Evolutionary conservation across 2,329 filamentous ascomycete species (phyloP).

Genomic region (Neopestalotiopsis sp.): DNA sequence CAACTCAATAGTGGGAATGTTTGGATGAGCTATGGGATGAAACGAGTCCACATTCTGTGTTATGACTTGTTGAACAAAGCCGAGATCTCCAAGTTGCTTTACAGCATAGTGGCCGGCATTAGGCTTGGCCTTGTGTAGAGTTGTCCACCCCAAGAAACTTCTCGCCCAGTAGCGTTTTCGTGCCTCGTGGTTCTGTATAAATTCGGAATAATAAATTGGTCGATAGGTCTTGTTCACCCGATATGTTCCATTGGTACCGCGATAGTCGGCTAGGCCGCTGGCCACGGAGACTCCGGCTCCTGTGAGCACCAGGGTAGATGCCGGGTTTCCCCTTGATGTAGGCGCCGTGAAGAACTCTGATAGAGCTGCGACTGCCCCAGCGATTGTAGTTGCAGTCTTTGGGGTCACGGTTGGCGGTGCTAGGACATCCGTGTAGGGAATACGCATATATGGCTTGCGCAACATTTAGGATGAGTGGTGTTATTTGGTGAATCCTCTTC

Average conservation of each 20-base stretch:
- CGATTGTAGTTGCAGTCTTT: constrained; percentile 68
- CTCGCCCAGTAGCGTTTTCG: constrained; percentile 95
- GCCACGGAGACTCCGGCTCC: constrained; percentile 94
- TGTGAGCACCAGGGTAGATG: constrained; percentile 61
- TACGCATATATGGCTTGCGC: constrained; percentile 79
- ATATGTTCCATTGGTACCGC: constrained; percentile 89
- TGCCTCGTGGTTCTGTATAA: constrained; percentile 79
- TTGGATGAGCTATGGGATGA: constrained; percentile 78
- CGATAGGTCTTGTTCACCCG: constrained; percentile 88
- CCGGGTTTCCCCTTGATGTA: constrained; percentile 53
- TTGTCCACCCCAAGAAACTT: constrained; percentile 92
- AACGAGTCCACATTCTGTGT: constrained; percentile 99
- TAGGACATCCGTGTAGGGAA: constrained; percentile 87
- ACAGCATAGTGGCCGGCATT: constrained; percentile 84
- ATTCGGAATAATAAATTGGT: constrained; percentile 94
- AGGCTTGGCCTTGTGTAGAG: constrained; percentile 76
- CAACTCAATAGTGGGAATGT: constrained; percentile 78
- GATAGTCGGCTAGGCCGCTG: constrained; percentile 91
- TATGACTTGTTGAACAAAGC: constrained; percentile 77
- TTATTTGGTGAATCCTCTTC: background rate
- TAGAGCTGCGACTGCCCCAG: constrained; percentile 79
- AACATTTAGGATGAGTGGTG: constrained; percentile 36
- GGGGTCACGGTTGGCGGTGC: constrained; percentile 79
- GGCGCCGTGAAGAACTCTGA: constrained; percentile 74
- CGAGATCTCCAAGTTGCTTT: constrained; percentile 71